Evolutionary conservation across 2,329 filamentous ascomycete species (phyloP).

Genomic region (Gremmenia infestans): DNA sequence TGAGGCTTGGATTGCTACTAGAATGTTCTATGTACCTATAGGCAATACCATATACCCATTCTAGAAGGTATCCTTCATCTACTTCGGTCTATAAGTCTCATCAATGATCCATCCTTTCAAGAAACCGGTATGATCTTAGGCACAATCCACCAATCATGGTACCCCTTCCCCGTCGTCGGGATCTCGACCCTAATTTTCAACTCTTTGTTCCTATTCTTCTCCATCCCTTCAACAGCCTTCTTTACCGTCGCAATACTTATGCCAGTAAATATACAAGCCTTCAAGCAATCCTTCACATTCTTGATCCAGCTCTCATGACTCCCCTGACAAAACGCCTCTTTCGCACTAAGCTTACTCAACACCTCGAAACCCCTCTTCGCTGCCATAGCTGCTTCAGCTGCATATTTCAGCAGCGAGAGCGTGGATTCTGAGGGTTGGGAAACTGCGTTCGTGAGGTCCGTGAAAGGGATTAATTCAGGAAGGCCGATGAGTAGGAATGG

Average conservation of each 20-base stretch:
- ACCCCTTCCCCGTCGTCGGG: constrained; percentile 47
- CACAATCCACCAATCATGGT: constrained; percentile 63
- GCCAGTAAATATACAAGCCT: constrained; percentile 65
- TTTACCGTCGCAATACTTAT: constrained; percentile 58
- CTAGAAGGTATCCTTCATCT: too few species aligned
- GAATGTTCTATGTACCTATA: too few species aligned
- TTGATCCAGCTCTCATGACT: constrained; percentile 58
- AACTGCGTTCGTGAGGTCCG: constrained; percentile 43
- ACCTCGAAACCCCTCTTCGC: constrained; percentile 52
- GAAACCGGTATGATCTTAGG: constrained; percentile 35
- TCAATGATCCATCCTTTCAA: not conserved
- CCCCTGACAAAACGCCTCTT: constrained; percentile 50
- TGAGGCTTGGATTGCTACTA: too few species aligned
- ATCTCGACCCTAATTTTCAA: constrained; percentile 45
- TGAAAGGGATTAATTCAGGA: constrained; percentile 51
- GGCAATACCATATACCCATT: too few species aligned
- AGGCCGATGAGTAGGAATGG: constrained; percentile 57
- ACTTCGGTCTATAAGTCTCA: too few species aligned
- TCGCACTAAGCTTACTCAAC: constrained; percentile 45
- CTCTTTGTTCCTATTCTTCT: constrained; percentile 20
- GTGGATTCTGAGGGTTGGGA: constrained; percentile 37
- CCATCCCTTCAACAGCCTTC: constrained; percentile 45
- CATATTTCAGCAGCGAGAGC: constrained; percentile 31
- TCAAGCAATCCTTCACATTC: constrained; percentile 55
- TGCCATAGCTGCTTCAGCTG: constrained; percentile 30